These are phyloP conservation scores for Ceratocystis diversiconidia DNA, from an alignment of 2,329 filamentous ascomycete species.

Conservation along the genomic window DNA sequence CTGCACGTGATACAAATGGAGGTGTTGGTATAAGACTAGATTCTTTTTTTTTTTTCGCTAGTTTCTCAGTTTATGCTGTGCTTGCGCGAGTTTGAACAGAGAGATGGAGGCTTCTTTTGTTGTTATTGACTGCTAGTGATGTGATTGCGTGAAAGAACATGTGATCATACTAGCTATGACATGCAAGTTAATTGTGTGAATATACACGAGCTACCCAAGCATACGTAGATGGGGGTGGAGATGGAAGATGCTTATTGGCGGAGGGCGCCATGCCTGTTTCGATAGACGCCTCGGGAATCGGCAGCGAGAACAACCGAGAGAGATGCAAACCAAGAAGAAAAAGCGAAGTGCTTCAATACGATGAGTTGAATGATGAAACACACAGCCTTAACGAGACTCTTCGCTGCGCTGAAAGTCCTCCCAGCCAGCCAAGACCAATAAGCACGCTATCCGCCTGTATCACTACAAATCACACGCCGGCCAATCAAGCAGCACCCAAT, in stretches of 20 bases:
- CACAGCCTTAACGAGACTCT: too few relatives aligned
- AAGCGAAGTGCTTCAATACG: neutral
- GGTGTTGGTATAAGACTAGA: too few relatives aligned
- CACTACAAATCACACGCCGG: neutral
- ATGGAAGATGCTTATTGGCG: neutral
- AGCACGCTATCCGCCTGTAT: constrained; percentile 1
- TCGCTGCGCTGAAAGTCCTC: too few relatives aligned
- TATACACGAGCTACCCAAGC: neutral
- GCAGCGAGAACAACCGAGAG: neutral
- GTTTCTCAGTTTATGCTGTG: neutral
- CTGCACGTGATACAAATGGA: too few relatives aligned
- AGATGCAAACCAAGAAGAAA: neutral
- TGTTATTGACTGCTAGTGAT: too few relatives aligned
- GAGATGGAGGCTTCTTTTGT: too few relatives aligned
- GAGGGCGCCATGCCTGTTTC: neutral
- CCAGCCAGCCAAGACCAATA: neutral
- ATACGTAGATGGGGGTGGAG: too few relatives aligned
- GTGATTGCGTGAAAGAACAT: too few relatives aligned
- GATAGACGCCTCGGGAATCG: neutral
- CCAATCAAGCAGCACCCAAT: neutral
- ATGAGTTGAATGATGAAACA: too few relatives aligned
- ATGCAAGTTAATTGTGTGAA: neutral
- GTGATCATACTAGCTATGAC: too few relatives aligned
- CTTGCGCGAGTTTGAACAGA: too few relatives aligned
- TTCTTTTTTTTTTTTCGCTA: neutral